Base-by-base conservation (phyloP, 139 green algal species). In the Volvox africanus region DNA sequence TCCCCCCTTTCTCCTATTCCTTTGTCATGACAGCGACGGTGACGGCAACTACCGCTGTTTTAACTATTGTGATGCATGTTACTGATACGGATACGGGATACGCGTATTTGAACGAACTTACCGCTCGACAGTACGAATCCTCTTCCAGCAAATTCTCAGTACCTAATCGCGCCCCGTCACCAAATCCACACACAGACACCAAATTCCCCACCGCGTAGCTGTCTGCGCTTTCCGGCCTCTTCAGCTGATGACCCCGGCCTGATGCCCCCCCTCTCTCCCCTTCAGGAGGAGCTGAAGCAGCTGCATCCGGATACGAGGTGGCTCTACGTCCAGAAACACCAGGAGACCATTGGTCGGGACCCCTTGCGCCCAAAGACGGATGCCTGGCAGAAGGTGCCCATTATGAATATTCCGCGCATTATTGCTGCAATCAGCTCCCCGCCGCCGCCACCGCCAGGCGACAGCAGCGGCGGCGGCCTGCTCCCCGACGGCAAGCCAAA, bases 401-500 rank as follows among this genome's bases (percentile, higher is more conserved):
- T 94, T 44, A 94, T 92, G 87, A 77, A 93, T 82, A 92, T 94
- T 21, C 92, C 92, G 9, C 87, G 90, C 33, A 92, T 94, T 90
- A 92, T 94, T 67, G 92, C 90, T 21, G 92, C 92, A 22, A 94
- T 94, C 61, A 88, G 61, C 75, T 92, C 76, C 50, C 90, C 92
- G 20, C 92, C 92, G 32, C 82, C 92, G 13, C 83, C 92, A n/a
- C 88, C 82, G 24, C 81, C 81, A 35, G 30, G 67, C 78, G 26
- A 28, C 83, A 37, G 13, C 61, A 73, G 71, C n/a, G 36, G 80
- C n/a, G 80, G 50, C 36, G 86, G 75, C 11, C 22, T 90, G 32
- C 30, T 44, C 11, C 24, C 86, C 11, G 86, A 90, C 55, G 86
- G 86, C 75, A 84, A 80, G 86, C 86, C 86, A 20, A 24, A 61